These are phyloP conservation scores for Singerocomus rubriflavus DNA, from an alignment of 1,284 basidiomycete genomes.

Conservation along the genomic window DNA sequence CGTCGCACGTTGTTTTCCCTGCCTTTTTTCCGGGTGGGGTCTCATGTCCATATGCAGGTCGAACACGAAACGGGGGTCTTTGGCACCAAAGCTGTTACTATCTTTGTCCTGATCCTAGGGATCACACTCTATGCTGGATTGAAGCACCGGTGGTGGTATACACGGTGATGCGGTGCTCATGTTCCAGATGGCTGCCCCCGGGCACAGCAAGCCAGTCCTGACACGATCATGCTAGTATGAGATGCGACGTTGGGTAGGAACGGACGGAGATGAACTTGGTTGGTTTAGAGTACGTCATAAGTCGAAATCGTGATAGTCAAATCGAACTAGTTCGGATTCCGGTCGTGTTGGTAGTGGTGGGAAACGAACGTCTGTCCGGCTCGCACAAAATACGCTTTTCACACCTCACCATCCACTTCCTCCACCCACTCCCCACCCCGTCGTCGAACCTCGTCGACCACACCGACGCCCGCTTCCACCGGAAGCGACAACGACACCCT, in stretches of 20 bases:
- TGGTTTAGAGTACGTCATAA: background rate
- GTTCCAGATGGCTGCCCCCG: background rate
- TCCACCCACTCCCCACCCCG: conserved; percentile 5
- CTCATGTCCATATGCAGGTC: conserved; percentile 38
- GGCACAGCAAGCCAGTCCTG: background rate
- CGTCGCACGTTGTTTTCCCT: conserved; percentile 44
- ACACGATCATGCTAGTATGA: conserved; percentile 6
- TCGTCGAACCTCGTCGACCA: conserved; percentile 1
- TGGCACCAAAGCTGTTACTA: conserved; percentile 41
- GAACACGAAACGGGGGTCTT: conserved; percentile 61
- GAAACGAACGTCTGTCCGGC: conserved; percentile 16
- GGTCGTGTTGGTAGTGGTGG: conserved; percentile 19
- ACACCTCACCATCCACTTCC: conserved; percentile 14
- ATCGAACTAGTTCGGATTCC: conserved; percentile 24
- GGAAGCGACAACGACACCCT: conserved; percentile 14
- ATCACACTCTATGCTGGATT: conserved; percentile 40
- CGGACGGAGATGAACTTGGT: conserved; percentile 12
- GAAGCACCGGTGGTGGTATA: conserved; percentile 8
- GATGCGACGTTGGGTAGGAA: background rate
- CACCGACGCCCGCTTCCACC: background rate
- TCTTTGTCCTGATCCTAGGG: conserved; percentile 38
- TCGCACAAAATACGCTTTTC: conserved; percentile 19
- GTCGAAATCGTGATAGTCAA: background rate
- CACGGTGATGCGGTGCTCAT: background rate
- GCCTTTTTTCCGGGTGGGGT: background rate